Conservation (phyloP, 768 basidiomycete genomes). For the Fibroporia radiculosa region DNA sequence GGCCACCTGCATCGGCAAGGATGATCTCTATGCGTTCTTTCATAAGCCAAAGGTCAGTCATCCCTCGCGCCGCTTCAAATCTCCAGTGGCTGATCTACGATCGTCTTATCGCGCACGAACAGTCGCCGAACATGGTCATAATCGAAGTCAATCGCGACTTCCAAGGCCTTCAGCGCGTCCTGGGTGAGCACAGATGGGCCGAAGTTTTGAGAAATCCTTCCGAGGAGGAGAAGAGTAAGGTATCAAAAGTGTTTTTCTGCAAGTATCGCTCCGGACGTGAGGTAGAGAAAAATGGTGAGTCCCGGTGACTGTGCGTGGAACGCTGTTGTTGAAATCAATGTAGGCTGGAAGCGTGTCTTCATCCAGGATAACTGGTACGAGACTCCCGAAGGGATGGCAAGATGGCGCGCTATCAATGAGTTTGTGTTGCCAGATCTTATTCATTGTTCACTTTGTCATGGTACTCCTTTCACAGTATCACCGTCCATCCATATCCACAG, state of each 20-base stretch:
- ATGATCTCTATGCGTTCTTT: conserved; percentile 31
- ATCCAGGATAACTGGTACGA: conserved; percentile 38
- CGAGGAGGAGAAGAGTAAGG: conserved; percentile 20
- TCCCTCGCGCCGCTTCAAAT: neutral
- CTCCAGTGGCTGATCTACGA: conserved; percentile 2
- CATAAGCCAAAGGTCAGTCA: conserved; percentile 37
- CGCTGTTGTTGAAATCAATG: too few species aligned
- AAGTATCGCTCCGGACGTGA: conserved; percentile 27
- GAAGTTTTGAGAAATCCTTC: conserved; percentile 28
- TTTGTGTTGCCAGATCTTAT: conserved; percentile 8
- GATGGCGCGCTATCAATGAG: conserved; percentile 23
- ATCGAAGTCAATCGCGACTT: conserved; percentile 32
- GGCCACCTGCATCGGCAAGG: conserved; percentile 29
- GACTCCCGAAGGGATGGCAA: conserved; percentile 8
- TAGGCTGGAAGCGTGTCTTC: conserved; percentile 43
- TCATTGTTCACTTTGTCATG: neutral
- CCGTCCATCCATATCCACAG: conserved; percentile 33
- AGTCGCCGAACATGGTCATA: conserved; percentile 40
- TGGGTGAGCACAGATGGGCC: conserved; percentile 37
- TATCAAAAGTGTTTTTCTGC: conserved; percentile 34
- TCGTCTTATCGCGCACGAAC: conserved; percentile 1
- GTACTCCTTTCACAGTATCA: conserved; percentile 10
- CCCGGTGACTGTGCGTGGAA: too few species aligned
- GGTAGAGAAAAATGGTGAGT: conserved; percentile 39
- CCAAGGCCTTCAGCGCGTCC: conserved; percentile 24